Percentiles rank a stretch among this genome's conserved stretches.
phyloP scores from a whole-genome alignment of 2,329 filamentous ascomycete genomes.

The Orbilia brochopaga region DNA sequence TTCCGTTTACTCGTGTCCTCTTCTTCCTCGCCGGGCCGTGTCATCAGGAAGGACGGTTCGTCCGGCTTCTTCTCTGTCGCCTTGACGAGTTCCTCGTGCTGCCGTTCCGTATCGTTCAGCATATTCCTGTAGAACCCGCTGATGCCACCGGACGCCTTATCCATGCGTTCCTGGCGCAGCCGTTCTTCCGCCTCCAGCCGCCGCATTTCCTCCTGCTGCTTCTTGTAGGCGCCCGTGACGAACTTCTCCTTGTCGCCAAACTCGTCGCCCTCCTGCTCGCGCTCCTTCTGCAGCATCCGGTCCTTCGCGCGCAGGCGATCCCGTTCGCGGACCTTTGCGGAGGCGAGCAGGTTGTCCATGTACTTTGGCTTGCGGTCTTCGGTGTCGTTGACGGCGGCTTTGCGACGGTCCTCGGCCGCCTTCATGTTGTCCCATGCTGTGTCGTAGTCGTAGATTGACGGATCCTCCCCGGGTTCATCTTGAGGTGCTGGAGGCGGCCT shows the following conservation, averaged over 20 bases:
- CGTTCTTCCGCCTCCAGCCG: conserved; percentile 75
- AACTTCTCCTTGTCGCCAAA: conserved; percentile 85
- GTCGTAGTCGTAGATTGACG: conserved; percentile 85
- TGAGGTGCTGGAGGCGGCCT: conserved; percentile 64
- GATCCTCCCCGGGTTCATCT: conserved; percentile 68
- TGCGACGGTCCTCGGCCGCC: conserved; percentile 64
- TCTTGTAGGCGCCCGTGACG: conserved; percentile 81
- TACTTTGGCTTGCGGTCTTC: conserved; percentile 74
- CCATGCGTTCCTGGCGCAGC: conserved; percentile 68
- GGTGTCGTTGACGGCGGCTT: conserved; percentile 63
- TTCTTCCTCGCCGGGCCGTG: conserved; percentile 56
- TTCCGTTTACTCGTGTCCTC: conserved; percentile 52
- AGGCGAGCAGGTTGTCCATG: conserved; percentile 74
- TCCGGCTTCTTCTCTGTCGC: conserved; percentile 66
- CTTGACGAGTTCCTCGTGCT: conserved; percentile 72
- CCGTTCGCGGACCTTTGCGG: conserved; percentile 76
- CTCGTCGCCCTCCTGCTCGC: conserved; percentile 79
- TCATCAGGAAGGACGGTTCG: conserved; percentile 60
- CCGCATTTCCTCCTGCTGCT: conserved; percentile 77
- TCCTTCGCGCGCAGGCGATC: conserved; percentile 80
- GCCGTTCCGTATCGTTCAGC: conserved; percentile 72
- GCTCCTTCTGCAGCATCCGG: conserved; percentile 77
- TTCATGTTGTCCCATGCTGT: conserved; percentile 79
- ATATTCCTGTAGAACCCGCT: conserved; percentile 77
- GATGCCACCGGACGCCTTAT: conserved; percentile 74